Evolutionary conservation across 2,329 filamentous ascomycete species (phyloP).

Genomic region (Talaromyces sp.): DNA sequence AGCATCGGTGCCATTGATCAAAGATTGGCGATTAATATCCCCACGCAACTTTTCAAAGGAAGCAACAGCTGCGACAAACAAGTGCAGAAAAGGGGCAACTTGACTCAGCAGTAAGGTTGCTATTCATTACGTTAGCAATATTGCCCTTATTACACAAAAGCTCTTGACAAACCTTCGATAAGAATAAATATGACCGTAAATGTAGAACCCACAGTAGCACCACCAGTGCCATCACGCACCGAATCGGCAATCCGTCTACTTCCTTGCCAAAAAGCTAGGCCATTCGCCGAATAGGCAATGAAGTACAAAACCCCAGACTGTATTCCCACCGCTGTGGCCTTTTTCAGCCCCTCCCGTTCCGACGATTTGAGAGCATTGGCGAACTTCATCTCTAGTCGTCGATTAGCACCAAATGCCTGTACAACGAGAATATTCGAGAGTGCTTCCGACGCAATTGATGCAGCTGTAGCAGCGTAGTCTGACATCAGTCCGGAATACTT

Average conservation of each 20-base stretch:
- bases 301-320: constrained; percentile 62
- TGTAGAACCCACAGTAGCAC: constrained; percentile 33
- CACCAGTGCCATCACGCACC: constrained; percentile 28
- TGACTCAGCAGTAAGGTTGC: constrained; percentile 39
- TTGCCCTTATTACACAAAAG: no score
- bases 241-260: constrained; percentile 49
- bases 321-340: constrained; percentile 52
- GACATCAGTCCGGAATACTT: constrained; percentile 47
- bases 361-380: constrained; percentile 51
- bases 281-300: constrained; percentile 63
- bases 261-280: constrained; percentile 64
- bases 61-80: constrained; percentile 21
- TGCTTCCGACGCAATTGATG: constrained; percentile 57
- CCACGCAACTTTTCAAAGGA: constrained; percentile 19
- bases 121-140: constrained; percentile 22
- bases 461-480: constrained; percentile 52
- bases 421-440: constrained; percentile 57
- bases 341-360: constrained; percentile 53
- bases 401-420: constrained; percentile 57
- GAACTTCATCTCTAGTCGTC: constrained; percentile 49
- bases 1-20: constrained; percentile 20
- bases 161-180: constrained; percentile 32
- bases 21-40: constrained; percentile 21
- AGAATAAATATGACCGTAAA: constrained; percentile 42
- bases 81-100: constrained; percentile 38